Percentiles rank a stretch among this genome's conserved stretches.
phyloP scores from a whole-genome alignment of 805 yeast genomes.

The Suhomyces sp. region DNA sequence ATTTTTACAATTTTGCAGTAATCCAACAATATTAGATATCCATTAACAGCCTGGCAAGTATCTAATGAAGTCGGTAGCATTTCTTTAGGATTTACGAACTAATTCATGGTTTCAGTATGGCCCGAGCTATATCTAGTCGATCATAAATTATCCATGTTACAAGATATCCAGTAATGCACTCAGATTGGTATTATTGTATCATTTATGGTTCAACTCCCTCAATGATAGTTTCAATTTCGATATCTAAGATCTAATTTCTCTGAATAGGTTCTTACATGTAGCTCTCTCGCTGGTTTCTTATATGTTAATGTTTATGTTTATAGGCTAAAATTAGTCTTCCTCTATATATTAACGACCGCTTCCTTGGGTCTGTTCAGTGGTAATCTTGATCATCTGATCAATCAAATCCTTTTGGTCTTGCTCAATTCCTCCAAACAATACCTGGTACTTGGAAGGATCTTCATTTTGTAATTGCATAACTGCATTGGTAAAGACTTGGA shows the following conservation, averaged over 20 bases:
- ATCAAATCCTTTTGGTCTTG: constrained; percentile 34
- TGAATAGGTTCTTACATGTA: neutral
- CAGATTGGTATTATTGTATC: too few species aligned
- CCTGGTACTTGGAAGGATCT: constrained; percentile 49
- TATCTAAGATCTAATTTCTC: too few species aligned
- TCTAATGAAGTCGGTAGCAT: too few species aligned
- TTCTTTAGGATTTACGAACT: too few species aligned
- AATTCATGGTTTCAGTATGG: too few species aligned
- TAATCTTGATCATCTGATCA: constrained; percentile 25
- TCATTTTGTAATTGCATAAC: constrained; percentile 47
- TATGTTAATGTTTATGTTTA: neutral
- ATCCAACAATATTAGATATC: too few species aligned
- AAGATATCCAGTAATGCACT: too few species aligned
- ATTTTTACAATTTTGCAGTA: neutral
- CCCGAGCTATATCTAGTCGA: too few species aligned
- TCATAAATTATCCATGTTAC: too few species aligned
- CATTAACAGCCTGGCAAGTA: too few species aligned
- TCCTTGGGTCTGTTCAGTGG: constrained; percentile 3
- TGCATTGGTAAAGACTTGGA: constrained; percentile 58
- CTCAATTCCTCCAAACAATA: constrained; percentile 41
- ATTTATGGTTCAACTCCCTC: too few species aligned
- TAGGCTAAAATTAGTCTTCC: neutral
- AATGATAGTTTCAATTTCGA: too few species aligned
- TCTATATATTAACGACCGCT: neutral
- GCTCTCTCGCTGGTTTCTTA: neutral